Evolutionary conservation across 208 protist species (phyloP), one percentile per base, ranked within the genome.

Genomic region (Histomonas meleagridis): DNA sequence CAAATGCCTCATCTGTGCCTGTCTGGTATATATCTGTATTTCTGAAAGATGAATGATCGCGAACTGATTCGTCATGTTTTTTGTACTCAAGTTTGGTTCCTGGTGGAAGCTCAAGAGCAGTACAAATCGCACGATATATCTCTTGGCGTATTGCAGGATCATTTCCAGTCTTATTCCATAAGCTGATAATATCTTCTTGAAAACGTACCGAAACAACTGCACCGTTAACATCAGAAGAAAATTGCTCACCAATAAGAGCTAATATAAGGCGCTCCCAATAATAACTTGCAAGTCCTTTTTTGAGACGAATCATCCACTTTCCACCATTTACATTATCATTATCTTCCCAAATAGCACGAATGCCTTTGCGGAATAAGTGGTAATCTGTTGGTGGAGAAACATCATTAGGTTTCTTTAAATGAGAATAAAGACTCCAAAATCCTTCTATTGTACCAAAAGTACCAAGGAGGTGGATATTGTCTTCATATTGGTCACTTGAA

Each of bases 261-360:
- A 86, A 32, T 9, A 86, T 86, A 18, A 86, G 46, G 32, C 76
- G 26, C 26, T 86, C 76, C 76, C 76, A 86, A 35, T 86, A 86
- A 35, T 86, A 86, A 7, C 40, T 51, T 51, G 40, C 76, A 10
- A 86, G 16, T 86, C 76, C 76, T 35, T 86, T 86, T 40, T 86
- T 86, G 7, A 86, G 28, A 2, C 76, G 43, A 55, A 86, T 86
- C 12, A 86, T 86, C 91, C 91, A 92, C 49, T 92, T 92, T 28
- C 91, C 91, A 43, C 91, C 91, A 7, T 92, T 86, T 35, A 90
- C 91, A 46, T 92, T 92, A 28, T 48, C 69, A 28, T 53, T 14
- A 38, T 92, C 91, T 60, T 92, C 91, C 91, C 91, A 92, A 78
- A 92, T 92, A 23, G 91, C 72, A 2, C 79, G 57, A 62, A 92